Conservation (phyloP, 208 protist species). For the Novymonas esmeraldas region DNA sequence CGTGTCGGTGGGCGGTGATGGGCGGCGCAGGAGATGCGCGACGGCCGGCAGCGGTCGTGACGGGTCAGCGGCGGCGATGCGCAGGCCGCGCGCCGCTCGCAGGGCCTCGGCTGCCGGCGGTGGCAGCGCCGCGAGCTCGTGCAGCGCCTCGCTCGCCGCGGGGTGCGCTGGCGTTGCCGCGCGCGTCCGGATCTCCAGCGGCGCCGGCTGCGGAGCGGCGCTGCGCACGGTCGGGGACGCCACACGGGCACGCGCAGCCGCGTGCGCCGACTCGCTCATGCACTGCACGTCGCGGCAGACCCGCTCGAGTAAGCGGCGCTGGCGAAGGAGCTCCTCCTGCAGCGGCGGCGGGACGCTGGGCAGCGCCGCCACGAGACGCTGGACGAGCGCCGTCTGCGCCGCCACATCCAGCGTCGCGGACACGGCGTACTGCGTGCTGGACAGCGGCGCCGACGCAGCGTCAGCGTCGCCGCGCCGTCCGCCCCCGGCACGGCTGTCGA, state of each 20-base stretch:
- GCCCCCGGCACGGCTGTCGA: neutral
- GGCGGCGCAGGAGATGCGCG: conserved; percentile 40
- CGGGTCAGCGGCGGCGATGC: conserved; percentile 22
- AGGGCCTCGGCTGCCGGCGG: conserved; percentile 19
- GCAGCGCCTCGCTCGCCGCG: too few relatives aligned
- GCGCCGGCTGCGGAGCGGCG: conserved; percentile 16
- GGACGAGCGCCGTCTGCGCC: conserved; percentile 27
- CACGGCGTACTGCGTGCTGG: neutral
- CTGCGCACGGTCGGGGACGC: neutral
- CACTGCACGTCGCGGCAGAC: conserved; percentile 29
- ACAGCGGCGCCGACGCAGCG: neutral
- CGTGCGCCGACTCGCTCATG: conserved; percentile 12
- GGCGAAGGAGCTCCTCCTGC: conserved; percentile 46
- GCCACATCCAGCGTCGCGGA: conserved; percentile 18
- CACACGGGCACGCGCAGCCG: neutral
- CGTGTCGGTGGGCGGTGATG: neutral
- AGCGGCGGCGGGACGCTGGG: conserved; percentile 46
- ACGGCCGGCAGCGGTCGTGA: conserved; percentile 39
- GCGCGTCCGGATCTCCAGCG: conserved; percentile 14
- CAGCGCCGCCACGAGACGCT: conserved; percentile 25
- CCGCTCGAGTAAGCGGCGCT: conserved; percentile 60
- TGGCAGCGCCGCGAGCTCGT: conserved; percentile 21
- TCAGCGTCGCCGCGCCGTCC: neutral
- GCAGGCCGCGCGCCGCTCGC: conserved; percentile 14
- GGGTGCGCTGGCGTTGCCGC: too few relatives aligned